Conservation (phyloP, 176 grass and related monocot genomes). For the Elaeis guineensis region DNA sequence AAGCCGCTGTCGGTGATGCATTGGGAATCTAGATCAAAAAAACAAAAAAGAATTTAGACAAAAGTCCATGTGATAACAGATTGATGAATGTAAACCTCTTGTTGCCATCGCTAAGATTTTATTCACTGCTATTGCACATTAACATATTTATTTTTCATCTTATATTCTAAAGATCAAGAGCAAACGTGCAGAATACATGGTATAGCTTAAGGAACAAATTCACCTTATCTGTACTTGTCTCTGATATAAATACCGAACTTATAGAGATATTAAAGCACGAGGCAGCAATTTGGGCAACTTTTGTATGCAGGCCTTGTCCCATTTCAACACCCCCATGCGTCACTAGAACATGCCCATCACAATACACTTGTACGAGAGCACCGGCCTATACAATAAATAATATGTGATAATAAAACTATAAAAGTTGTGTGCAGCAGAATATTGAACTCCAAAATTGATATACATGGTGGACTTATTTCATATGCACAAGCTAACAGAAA, state of each 20-base stretch:
- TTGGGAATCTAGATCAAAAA: slow-evolving; percentile 72
- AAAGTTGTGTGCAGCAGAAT: too few relatives aligned
- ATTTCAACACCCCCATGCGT: slow-evolving; percentile 99
- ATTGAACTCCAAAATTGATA: too few relatives aligned
- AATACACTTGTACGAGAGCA: slow-evolving; percentile 93
- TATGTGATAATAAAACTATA: slow-evolving; percentile 12
- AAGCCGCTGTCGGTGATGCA: slow-evolving; percentile 86
- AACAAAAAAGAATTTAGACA: slow-evolving; percentile 11
- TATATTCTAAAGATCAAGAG: too few relatives aligned
- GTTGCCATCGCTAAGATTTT: too few relatives aligned
- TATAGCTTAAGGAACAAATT: slow-evolving; percentile 12
- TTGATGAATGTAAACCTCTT: too few relatives aligned
- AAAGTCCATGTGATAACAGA: background rate
- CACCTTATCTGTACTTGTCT: slow-evolving; percentile 98
- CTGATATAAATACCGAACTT: slow-evolving; percentile 90
- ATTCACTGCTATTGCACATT: too few relatives aligned
- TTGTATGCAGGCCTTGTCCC: slow-evolving; percentile 98
- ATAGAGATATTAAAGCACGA: slow-evolving; percentile 78
- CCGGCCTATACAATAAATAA: slow-evolving; percentile 54
- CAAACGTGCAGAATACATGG: background rate
- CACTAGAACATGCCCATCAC: slow-evolving; percentile 86
- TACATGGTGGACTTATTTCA: too few relatives aligned
- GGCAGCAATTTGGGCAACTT: slow-evolving; percentile 89
- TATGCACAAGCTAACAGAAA: too few relatives aligned
- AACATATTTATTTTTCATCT: too few relatives aligned